Percentiles rank a stretch among this genome's conserved stretches.
phyloP scores from a whole-genome alignment of 495 filamentous ascomycete species.

The Penicillium subrubescens region DNA sequence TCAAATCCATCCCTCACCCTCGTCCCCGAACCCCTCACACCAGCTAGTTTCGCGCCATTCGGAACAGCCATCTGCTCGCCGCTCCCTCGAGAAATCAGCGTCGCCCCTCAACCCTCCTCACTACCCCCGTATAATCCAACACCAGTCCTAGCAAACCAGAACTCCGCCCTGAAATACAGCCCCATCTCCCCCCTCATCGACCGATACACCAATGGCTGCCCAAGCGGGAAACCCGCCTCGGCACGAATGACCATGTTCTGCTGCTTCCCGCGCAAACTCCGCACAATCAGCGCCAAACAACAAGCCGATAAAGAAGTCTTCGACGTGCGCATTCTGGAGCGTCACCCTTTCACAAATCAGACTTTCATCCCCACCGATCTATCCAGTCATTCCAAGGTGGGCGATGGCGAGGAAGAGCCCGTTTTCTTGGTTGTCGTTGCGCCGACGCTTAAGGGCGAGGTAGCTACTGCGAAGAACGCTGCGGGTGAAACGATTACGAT shows the following conservation, averaged over 20 bases:
- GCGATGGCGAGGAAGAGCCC: slow-evolving; percentile 33
- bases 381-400: slow-evolving; percentile 35
- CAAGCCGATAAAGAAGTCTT: slow-evolving; percentile 49
- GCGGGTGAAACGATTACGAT: slow-evolving; percentile 36
- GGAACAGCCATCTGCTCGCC: slow-evolving; percentile 82
- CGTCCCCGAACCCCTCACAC: slow-evolving; percentile 61
- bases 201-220: slow-evolving; percentile 61
- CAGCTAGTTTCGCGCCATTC: slow-evolving; percentile 71
- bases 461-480: slow-evolving; percentile 37
- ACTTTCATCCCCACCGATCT: slow-evolving; percentile 83
- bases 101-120: slow-evolving; percentile 43
- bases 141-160: slow-evolving; percentile 73
- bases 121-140: slow-evolving; percentile 41
- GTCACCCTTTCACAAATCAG: slow-evolving; percentile 92
- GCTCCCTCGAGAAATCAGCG: slow-evolving; percentile 51
- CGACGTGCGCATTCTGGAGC: slow-evolving; percentile 76
- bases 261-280: slow-evolving; percentile 69
- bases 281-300: slow-evolving; percentile 19
- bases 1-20: slow-evolving; percentile 39
- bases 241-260: slow-evolving; percentile 86
- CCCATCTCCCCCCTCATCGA: slow-evolving; percentile 72
- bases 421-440: slow-evolving; percentile 90
- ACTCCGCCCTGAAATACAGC: slow-evolving; percentile 81
- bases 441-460: slow-evolving; percentile 55
- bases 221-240: slow-evolving; percentile 59